Base-by-base conservation (phyloP, 208 protist genomes). In the Wallacemonas collosoma region DNA sequence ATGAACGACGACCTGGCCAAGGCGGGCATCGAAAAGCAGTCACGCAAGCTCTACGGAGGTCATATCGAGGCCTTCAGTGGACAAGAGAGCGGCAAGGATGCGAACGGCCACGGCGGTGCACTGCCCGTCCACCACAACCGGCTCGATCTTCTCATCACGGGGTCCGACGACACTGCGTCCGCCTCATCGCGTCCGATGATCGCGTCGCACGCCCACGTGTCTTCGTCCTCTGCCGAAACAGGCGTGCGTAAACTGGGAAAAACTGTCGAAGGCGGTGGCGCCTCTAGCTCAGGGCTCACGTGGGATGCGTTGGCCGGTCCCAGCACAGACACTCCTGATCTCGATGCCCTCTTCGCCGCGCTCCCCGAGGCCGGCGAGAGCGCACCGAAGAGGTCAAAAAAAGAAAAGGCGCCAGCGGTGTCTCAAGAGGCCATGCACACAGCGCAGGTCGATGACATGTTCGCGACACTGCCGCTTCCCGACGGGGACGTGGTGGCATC, bases 1-100 rank as follows among this genome's bases (percentile, higher is more conserved):
- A 81, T 95, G 68, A 78, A 75, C 45, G 77, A 81, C 44, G 88
- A 93, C 50, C 80, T 93, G 71, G 67, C 82, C 72, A 75, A 81
- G 57, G 88, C 88, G 26, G 87, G 87, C 3, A 85, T 92, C 56
- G 71, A 88, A 39, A 81, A 83, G 56, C 83, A 82, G 50, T 66
- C 85, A 38, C 83, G 90, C 71, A 81, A 81, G 39, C 81, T 95
- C 35, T 58, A 65, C 43, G 60, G 60, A 12, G 60, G 60, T 4
- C 60, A 65, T 8, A 5, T 65, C 12, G 60, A 65, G 15, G 12
- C 60, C 41, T 38, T 50, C 43, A 5, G 60, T 8, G 12, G 43
- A 26, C 26, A 41, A 14, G 15, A 50, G 9, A 6, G 11, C 39
- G 36, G 9, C 9, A 17, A 3, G 45, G n/a, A 26, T 26, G 26